Evolutionary conservation across 208 protist genomes (phyloP), one percentile per base, ranked within the genome.

Genomic region (Leishmania arabica): DNA sequence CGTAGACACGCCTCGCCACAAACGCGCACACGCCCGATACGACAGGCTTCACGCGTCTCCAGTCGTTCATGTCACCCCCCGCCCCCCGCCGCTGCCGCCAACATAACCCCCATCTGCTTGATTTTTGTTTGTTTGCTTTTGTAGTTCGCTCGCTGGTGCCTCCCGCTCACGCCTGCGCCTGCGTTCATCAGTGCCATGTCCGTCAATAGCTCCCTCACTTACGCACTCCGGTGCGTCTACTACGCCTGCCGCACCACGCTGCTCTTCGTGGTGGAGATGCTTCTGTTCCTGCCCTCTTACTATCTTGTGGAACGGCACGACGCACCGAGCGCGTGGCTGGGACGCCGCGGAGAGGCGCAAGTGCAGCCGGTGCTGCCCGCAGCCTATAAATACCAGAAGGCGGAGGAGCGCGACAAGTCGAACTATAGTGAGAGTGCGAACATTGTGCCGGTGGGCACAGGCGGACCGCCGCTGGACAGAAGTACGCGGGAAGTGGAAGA

Each of bases 281-380:
- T 83, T 1, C 69, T 86, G 15, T 86, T 86, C 56, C 37, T 83
- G 42, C 83, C 79, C 13, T 24, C 64, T 13, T 81, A 85, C 70
- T 81, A 78, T 47, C 37, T 87, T 21, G 34, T 81, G 8, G 75
- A 85, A 60, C 82, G 69, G 53, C 77, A 85, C 42, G 77, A 85
- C 72, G 78, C 64, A 45, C 77, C 34, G 13, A 85, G 82, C 31
- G 54, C 60, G 24, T 84, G 81, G 81, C 47, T 84, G 37, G 81
- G 75, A n/a, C 69, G 71, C 5, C 77, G 82, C 9, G 82, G 71
- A 42, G 82, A 85, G 76, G 82, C 82, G 42, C 82, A 85, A 45
- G 76, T 80, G 70, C 77, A 85, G 70, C 82, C 76, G 4, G 58
- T 85, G 58, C 64, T 81, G 49, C 74, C 77, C 19, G 58, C 82